Evolutionary conservation across 2,329 filamentous ascomycete genomes (phyloP), one percentile per base, ranked within the genome.

Genomic region (Dryadomyces sulphureus): DNA sequence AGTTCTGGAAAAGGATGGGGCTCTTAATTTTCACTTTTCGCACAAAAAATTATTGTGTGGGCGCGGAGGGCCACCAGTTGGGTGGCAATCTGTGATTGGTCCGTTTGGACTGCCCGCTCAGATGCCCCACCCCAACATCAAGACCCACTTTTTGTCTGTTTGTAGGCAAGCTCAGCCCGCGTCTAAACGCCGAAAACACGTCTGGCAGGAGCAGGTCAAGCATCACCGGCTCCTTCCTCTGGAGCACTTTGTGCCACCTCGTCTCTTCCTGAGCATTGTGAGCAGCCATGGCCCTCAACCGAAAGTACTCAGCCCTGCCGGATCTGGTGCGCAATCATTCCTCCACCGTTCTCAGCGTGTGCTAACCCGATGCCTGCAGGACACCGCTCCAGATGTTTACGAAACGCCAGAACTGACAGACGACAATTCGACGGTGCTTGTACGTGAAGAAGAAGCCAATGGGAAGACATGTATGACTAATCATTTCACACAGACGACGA

Each of bases 331-430:
- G 62, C 36, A 20, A 20, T 8, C 8, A 3, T 12, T 42, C 5
- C 9, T 9, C 30, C 45, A 36, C 45, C 25, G 45, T 39, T 30
- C 36, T 42, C 19, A 24, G 49, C 45, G 49, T 43, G 27, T 30
- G 35, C 55, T 59, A 51, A 60, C 53, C n/a, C 16, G 24, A 19
- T 40, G 11, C 1, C 7, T 25, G 45, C 54, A 93, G 84, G 89
- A 95, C 65, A 84, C 82, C 46, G 88, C 89, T 24, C 89, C 89
- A 54, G 92, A 96, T 59, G 86, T 94, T 57, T 96, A 95, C 69
- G 90, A 96, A 65, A 96, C 92, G 16, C 89, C 90, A 53, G 89
- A 94, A 47, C 69, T 95, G 54, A 90, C 84, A 47, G 87, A 94
- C 59, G 89, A 94, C 62, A 84, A 79, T 52, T 94, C 88, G 20